Conservation (phyloP, 208 protist genomes). For the Leishmania gerbilli region DNA sequence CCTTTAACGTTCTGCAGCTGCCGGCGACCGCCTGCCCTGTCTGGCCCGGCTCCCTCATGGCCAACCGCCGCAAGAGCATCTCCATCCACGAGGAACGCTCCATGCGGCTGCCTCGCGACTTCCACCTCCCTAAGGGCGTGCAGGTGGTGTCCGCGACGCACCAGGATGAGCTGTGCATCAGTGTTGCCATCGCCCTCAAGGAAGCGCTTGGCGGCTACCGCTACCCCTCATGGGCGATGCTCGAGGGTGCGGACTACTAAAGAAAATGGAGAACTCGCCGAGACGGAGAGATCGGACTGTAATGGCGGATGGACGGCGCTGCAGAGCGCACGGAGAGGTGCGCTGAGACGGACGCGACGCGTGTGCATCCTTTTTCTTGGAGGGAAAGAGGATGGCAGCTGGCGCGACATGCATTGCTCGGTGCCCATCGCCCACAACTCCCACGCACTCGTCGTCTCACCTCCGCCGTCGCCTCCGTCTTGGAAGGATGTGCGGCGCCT, state of each 20-base stretch:
- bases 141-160: conserved; percentile 69
- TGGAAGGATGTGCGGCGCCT: neutral
- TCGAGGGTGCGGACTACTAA: conserved; percentile 51
- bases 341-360: neutral
- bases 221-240: conserved; percentile 76
- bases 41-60: conserved; percentile 49
- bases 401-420: neutral
- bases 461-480: neutral
- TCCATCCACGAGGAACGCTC: conserved; percentile 33
- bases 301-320: conserved; percentile 4
- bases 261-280: neutral
- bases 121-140: conserved; percentile 84
- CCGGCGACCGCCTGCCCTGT: conserved; percentile 75
- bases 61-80: conserved; percentile 25
- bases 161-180: conserved; percentile 76
- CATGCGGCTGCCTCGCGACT: conserved; percentile 40
- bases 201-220: conserved; percentile 75
- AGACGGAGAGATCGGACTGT: neutral
- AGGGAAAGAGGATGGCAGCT: neutral
- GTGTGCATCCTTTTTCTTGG: neutral
- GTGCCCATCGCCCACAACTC: neutral
- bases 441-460: neutral
- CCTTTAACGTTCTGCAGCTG: conserved; percentile 87
- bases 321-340: neutral
- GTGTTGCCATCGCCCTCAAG: conserved; percentile 62